Base-by-base conservation (phyloP, 495 filamentous ascomycete genomes). In the Aspergillus indologenus region DNA sequence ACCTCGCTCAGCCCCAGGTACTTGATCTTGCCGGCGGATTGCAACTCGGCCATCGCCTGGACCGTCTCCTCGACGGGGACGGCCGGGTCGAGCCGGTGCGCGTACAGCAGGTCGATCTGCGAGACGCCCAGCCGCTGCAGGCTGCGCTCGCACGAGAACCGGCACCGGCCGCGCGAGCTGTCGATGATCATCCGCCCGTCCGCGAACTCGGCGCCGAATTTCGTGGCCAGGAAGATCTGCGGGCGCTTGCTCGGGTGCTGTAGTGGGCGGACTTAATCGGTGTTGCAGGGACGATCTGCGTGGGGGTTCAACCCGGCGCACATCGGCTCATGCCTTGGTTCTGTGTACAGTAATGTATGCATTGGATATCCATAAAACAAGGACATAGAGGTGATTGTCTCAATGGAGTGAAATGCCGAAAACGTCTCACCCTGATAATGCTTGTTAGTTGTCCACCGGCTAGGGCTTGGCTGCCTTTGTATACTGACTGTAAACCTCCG, bases 211-310 rank as follows among this genome's bases (percentile, higher is more conserved):
- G 84, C 82, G 18, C 24, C 57, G 52, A 58, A 58, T 55, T 85
- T 85, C 9, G 77, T 81, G 1, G 81, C 76, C 11, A 85, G 65
- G 68, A 86, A 84, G 55, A 86, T 81, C 0, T 83, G 70, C 17
- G 75, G 58, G 0, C 82, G 68, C 58, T 83, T 83, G 19, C 76
- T 81, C 18, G 52, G 53, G 0, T 81, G n/a, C n/a, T n/a, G n/a
- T n/a, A n/a, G n/a, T n/a, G n/a, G n/a, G n/a, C n/a, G n/a, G n/a
- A n/a, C n/a, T n/a, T n/a, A n/a, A n/a, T n/a, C n/a, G n/a, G n/a
- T n/a, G n/a, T n/a, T n/a, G n/a, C n/a, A n/a, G n/a, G n/a, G n/a
- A n/a, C n/a, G n/a, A n/a, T n/a, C n/a, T n/a, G n/a, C n/a, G n/a
- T n/a, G n/a, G n/a, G n/a, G n/a, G n/a, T n/a, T n/a, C n/a, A n/a